Conservation (phyloP, 805 yeast genomes). For the Zygotorulaspora florentina region DNA sequence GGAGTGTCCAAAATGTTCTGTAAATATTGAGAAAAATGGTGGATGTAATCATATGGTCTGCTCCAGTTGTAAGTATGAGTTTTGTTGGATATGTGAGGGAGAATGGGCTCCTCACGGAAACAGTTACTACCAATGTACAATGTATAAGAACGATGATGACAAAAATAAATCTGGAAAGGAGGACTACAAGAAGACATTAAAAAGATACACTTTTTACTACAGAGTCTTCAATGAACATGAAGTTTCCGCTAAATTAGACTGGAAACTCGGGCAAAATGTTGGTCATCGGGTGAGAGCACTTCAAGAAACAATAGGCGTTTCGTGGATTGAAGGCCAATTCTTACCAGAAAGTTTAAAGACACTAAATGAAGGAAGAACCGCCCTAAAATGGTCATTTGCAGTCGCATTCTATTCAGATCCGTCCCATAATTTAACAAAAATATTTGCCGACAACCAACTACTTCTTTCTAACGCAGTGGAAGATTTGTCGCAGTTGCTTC, state of each 20-base stretch:
- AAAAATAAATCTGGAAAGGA: conserved; percentile 24
- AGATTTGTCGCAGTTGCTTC: conserved; percentile 57
- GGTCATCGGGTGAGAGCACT: conserved; percentile 58
- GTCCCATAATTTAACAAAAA: conserved; percentile 48
- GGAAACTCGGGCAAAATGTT: conserved; percentile 55
- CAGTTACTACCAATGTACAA: conserved; percentile 62
- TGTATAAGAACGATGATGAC: conserved; percentile 45
- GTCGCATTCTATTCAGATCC: conserved; percentile 62
- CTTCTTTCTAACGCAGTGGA: conserved; percentile 64
- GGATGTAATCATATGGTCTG: conserved; percentile 98
- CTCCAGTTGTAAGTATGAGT: conserved; percentile 66
- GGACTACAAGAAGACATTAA: conserved; percentile 39
- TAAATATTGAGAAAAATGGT: conserved; percentile 86
- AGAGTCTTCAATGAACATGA: conserved; percentile 73
- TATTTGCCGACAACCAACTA: conserved; percentile 69
- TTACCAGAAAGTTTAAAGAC: conserved; percentile 66
- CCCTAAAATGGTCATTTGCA: conserved; percentile 88
- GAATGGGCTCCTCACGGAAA: conserved; percentile 70
- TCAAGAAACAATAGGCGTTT: conserved; percentile 59
- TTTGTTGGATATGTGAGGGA: conserved; percentile 90
- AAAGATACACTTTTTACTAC: conserved; percentile 70
- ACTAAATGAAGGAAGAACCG: conserved; percentile 63
- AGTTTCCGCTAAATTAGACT: conserved; percentile 68
- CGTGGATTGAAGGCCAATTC: conserved; percentile 88
- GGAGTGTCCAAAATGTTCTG: conserved; percentile 75